Base-by-base conservation (phyloP, 1,284 basidiomycete genomes). In the Ustilago tritici region DNA sequence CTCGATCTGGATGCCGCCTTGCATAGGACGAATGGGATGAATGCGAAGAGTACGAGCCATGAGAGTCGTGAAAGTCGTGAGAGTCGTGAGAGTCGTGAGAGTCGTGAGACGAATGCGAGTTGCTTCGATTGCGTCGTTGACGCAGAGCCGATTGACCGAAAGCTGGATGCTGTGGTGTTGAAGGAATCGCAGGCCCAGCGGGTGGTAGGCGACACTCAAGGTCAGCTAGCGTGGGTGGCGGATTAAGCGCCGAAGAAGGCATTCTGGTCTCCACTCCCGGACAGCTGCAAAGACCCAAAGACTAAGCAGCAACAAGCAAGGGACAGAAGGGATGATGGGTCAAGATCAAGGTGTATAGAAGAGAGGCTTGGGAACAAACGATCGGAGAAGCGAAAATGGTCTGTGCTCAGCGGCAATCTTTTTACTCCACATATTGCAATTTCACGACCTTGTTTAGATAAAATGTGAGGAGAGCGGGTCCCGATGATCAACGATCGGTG, bases 1-100 rank as follows among this genome's bases (percentile, higher is more conserved):
- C 78, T 3, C 75, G 52, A 19, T 74, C 75, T 2, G 75, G 71
- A 55, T 80, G 78, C 4, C 78, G 50, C 11, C 47, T 61, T 9
- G 75, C 75, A 52, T 80, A 80, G 12, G 76, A 79, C 3, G 77
- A 79, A 54, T 82, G 81, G 6, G 81, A 82, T 4, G 81, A 82
- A 56, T 82, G 81, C 0, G 81, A 82, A 1, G 61, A 60, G 56
- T 78, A 53, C 2, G 80, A 82, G 23, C 61, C 70, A 38, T 73
- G 73, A 7, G 49, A 50, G 49, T 12, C 3, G 14, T 78, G 55
- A 1, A 78, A 82, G 17, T 57, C 67, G 35, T 73, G 73, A 3
- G 79, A 80, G 2, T n/a, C n/a, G n/a, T 73, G 73, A 7, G 49
- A 50, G 49, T 12, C 3, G 14, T 78, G 55, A 1, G 80, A 82